Evolutionary conservation across 805 yeast genomes (phyloP), one percentile per base, ranked within the genome.

Genomic region (Ogataea minuta): DNA sequence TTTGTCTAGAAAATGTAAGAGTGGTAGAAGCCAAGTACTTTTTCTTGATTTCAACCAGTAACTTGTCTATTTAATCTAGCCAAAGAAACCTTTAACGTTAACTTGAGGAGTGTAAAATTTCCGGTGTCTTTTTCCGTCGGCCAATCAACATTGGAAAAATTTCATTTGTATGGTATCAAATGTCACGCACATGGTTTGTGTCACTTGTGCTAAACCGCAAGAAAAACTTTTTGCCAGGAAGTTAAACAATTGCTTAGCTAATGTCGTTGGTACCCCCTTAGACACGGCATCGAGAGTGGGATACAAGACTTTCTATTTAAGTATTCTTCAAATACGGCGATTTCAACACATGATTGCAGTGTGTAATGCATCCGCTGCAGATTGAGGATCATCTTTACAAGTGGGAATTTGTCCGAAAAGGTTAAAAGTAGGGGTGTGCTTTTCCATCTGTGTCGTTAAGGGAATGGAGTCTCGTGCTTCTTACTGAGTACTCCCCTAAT

Each of bases 101-200:
- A 37, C 12, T 27, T 37, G 17, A 27, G n/a, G 23, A 23, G 10
- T n/a, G 23, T 37, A 31, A 32, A 39, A 38, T 32, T 26, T 17
- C 31, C 21, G 36, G 43, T 38, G 39, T 31, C 39, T 31, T 30
- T 43, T 38, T 34, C 39, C 34, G 25, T 31, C 38, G 43, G 37
- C 46, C 46, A 43, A 43, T 43, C 35, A 43, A 31, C 28, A 20
- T 28, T 28, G 23, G 28, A 31, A 34, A 39, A 39, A 28, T 20
- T 13, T 39, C 28, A 6, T 21, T 35, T 35, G 33, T 31, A 12
- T 33, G 34, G 46, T 28, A 28, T 21, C 28, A 43, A 24, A 7
- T 26, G 37, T 17, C 34, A 30, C 19, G 37, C 20, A 39, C 42
- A 17, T 9, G 3, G 3, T 3, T 6, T 10, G 11, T 10, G n/a